A percentile compares a stretch with the other conserved stretches of the same genome.
Evolutionary conservation across 2,329 filamentous ascomycete genomes (phyloP).

Genomic region (Microthyrium microscopicum): DNA sequence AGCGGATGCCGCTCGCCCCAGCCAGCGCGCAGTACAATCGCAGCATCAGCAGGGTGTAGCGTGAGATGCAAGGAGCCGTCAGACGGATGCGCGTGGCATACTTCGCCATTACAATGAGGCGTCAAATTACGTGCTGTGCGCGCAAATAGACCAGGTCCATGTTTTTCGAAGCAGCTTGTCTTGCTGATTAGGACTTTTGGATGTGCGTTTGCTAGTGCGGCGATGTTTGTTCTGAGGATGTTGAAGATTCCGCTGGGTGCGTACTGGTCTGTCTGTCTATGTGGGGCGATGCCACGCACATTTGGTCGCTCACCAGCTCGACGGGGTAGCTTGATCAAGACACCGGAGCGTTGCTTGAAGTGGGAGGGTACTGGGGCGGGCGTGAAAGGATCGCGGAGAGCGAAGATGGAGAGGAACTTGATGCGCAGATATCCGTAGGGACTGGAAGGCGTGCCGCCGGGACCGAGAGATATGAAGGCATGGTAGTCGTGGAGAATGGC

Average conservation of each 20-base stretch:
- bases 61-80: slow-evolving; percentile 67
- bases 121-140: slow-evolving; percentile 48
- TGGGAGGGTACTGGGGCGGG: slow-evolving; percentile 40
- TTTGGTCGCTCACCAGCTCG: slow-evolving; percentile 47
- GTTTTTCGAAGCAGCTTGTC: slow-evolving; percentile 66
- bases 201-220: slow-evolving; percentile 17
- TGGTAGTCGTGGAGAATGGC: slow-evolving; percentile 53
- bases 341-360: slow-evolving; percentile 30
- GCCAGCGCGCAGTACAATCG: slow-evolving; percentile 51
- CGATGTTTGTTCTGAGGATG: slow-evolving; percentile 37
- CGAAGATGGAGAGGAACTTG: slow-evolving; percentile 54
- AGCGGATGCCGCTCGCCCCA: slow-evolving; percentile 61
- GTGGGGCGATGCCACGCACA: slow-evolving; percentile 63
- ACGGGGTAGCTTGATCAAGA: slow-evolving; percentile 34
- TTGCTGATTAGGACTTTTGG: slow-evolving; percentile 28
- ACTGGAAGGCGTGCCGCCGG: slow-evolving; percentile 64
- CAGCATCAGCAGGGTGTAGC: slow-evolving; percentile 63
- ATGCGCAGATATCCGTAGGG: slow-evolving; percentile 57
- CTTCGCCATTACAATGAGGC: slow-evolving; percentile 50
- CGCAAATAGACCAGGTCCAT: slow-evolving; percentile 61
- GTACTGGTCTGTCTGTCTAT: slow-evolving; percentile 59
- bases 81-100: slow-evolving; percentile 62
- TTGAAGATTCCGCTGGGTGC: slow-evolving; percentile 37
- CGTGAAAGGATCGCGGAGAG: slow-evolving; percentile 51
- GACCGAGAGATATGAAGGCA: slow-evolving; percentile 61